Base-by-base conservation (phyloP, 225 moss, liverwort and hornwort species). In the Sphagnum contortum region DNA sequence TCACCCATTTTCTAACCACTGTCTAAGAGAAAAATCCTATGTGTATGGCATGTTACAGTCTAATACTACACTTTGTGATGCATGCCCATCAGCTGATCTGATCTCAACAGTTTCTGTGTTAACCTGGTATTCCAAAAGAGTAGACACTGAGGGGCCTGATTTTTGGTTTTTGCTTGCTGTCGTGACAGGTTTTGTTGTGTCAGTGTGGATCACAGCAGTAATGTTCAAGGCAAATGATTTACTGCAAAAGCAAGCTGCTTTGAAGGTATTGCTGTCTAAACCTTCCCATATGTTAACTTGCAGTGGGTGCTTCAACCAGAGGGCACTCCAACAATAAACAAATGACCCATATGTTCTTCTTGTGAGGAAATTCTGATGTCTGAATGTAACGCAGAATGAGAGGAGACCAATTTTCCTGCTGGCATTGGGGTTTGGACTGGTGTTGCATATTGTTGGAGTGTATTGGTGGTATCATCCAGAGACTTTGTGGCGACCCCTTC, bases 141-240 rank as follows among this genome's bases (percentile, higher is more conserved):
- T 29, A 29, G 29, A 29, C 29, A 29, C 29, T 29, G 29, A 29
- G 29, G 29, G 29, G 52, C 7, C 9, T 52, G 52, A 52, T 66
- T 51, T 48, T 57, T 72, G n/a, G n/a, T 44, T 54, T 55, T 59
- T 12, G 65, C 64, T 44, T 75, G 47, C 59, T 3, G 53, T 9
- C 1, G 14, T 53, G 81, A 12, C 87, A 94, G 94, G 94, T 48
- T 94, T 94, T 71, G 85, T 94, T 75, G 94, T 90, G 50, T 80
- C 88, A 57, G 78, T 94, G 71, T 94, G 91, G 94, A 94, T 94
- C 62, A 87, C 94, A 48, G 88, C 77, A 12, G 91, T 91, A 14
- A 87, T 91, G 94, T 82, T 89, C 60, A 89, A 89, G 72, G 94
- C 90, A 54, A 94, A 94, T 68, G 94, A 91, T 64, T 70, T 94